Base-by-base conservation (phyloP, 257 asterid genomes). In the Fraxinus americana region DNA sequence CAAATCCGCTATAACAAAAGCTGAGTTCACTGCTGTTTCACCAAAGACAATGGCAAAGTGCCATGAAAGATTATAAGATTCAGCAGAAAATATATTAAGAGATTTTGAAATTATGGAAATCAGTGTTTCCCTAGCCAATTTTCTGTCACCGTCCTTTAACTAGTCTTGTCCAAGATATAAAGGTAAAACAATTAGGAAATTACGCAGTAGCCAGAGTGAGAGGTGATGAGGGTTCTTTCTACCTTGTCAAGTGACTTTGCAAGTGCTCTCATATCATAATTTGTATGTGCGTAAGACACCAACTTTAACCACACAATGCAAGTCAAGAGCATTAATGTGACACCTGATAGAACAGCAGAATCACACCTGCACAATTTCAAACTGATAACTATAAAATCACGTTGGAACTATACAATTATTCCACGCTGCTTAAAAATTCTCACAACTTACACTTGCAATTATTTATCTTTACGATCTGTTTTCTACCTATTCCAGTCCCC, bases 281-380 rank as follows among this genome's bases (percentile, higher is more conserved):
- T 96, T 76, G 98, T 89, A 84, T 96, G 99, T 1, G 98, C 99
- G 75, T 96, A 96, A 4, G 98, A 96, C 43, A 96, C 89, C 91
- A 93, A 84, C 88, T 96, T 96, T 87, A 96, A 82, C 99, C 99
- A 96, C 84, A 90, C 96, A 76, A 87, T 86, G 89, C 94, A 89
- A 78, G 97, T 81, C 81, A 89, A 84, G 32, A 90, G 90, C 98
- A 92, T 96, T 75, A 96, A 83, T 7, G 88, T 84, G 74, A 84
- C 96, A 45, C 99, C 98, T 2, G 97, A 90, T 52, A 88, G 91
- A 73, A 96, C 98, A 65, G 98, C 98, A 85, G 98, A 90, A 84
- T 93, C 98, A 76, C 91, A 89, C 91, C 99, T 96, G 97, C 57
- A 74, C 80, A 87, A 80, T 80, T 83, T 72, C 71, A 45, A 75